Conservation (phyloP, 371 early-diverging fungal genomes). For the Apophysomyces variabilis region DNA sequence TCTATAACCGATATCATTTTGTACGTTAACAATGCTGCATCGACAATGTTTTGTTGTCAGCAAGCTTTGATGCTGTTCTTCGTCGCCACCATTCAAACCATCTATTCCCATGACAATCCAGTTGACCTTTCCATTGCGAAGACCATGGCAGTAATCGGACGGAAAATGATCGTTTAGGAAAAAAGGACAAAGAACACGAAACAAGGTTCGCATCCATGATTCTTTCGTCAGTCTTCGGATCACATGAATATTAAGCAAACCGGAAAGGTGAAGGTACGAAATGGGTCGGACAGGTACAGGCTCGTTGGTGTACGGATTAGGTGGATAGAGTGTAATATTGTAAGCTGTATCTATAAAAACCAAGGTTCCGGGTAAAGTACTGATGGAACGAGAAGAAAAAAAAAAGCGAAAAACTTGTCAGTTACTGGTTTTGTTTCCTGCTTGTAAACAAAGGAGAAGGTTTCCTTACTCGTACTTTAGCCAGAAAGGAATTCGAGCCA, state of each 20-base stretch:
- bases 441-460: too few species aligned
- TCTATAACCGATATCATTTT: neutral
- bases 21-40: conserved; percentile 12
- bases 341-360: conserved; percentile 63
- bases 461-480: conserved; percentile 22
- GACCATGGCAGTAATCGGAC: conserved; percentile 57
- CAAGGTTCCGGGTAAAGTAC: conserved; percentile 62
- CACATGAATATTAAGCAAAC: conserved; percentile 55
- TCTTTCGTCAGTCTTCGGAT: conserved; percentile 54
- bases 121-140: conserved; percentile 40
- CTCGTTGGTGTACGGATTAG: conserved; percentile 57
- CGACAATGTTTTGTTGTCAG: conserved; percentile 1
- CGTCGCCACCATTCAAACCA: conserved; percentile 31
- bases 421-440: too few species aligned
- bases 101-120: conserved; percentile 37
- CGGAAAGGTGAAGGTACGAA: conserved; percentile 64
- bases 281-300: conserved; percentile 62
- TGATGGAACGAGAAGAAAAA: conserved; percentile 3
- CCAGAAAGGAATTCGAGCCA: conserved; percentile 44
- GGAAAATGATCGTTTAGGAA: conserved; percentile 67
- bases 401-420: neutral
- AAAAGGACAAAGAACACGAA: conserved; percentile 59
- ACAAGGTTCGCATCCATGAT: conserved; percentile 54
- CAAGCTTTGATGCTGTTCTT: conserved; percentile 1
- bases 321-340: conserved; percentile 61